A percentile compares a stretch with the other conserved stretches of the same genome.
Conservation (phyloP, 345 rosid genomes). For the Luvunga scandens region DNA sequence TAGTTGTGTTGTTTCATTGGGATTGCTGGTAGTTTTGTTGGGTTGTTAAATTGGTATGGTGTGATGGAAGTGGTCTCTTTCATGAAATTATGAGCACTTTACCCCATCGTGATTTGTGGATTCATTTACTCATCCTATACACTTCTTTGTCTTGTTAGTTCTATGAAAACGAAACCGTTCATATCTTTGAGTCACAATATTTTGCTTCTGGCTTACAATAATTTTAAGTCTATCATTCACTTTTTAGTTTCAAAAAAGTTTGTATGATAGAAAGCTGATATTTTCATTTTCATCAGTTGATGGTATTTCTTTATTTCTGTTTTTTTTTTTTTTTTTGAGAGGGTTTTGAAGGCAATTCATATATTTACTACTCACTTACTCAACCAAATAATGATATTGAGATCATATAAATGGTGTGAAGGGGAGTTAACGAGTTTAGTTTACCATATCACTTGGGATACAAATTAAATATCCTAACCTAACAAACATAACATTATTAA, state of each 20-base stretch:
- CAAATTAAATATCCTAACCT: too few species aligned
- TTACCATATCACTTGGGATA: too few species aligned
- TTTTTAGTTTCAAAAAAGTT: background rate
- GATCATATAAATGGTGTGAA: background rate
- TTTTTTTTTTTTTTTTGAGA: accelerated
- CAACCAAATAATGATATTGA: background rate
- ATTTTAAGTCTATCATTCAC: background rate
- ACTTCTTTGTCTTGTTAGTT: background rate
- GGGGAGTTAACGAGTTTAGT: too few species aligned
- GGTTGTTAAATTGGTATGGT: background rate
- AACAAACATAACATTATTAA: too few species aligned
- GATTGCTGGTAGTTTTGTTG: background rate
- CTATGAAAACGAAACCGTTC: background rate
- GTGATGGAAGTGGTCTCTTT: background rate
- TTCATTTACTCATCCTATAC: background rate
- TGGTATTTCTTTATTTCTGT: too few species aligned
- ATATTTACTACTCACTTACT: background rate
- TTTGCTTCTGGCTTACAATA: background rate
- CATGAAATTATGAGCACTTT: background rate
- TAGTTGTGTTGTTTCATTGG: background rate
- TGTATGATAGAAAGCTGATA: too few species aligned
- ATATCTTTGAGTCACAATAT: background rate
- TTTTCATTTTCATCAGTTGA: too few species aligned
- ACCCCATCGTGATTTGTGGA: background rate
- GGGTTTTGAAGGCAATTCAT: background rate